Base-by-base conservation (phyloP, 164 flowering plant species). In the Chloranthus sessilifolius region DNA sequence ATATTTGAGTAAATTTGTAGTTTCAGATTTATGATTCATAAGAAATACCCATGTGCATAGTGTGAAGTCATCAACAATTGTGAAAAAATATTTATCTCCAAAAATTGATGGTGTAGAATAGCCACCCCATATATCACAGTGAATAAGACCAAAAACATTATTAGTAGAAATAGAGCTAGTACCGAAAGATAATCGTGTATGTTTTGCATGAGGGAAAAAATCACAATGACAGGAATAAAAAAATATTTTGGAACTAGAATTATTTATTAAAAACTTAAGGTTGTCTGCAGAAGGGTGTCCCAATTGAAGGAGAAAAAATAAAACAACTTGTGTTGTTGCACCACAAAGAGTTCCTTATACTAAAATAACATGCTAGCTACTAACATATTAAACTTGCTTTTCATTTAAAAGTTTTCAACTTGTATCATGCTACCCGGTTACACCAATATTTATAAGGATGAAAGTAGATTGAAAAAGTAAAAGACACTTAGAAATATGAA, bases 61-160 rank as follows among this genome's bases (percentile, higher is more conserved):
- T 17, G 49, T 9, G 14, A n/a, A 60, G 33, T 59, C 56, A 55
- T 65, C 58, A 0, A 66, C 49, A 1, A 61, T 42, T 3, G 58
- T 61, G 1, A 50, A 15, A 23, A 35, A 50, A 24, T 35, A 50
- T 0, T 12, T 14, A 1, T 22, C 37, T 5, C 39, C 37, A 7
- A 16, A 16, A 21, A 12, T 4, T 8, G 23, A 31, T 3, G 39
- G 23, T 8, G 52, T 45, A 7, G 26, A 8, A 17, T 48, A 48
- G 3, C 1, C 1, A 1, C 38, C 38, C 38, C 52, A 30, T 17
- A 31, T 30, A 33, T 48, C 52, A 33, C 26, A 1, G 22, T 48
- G 38, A 31, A 48, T 16, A 2, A 48, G 12, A 5, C 8, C 1
- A 48, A 48, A 31, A 14, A 39, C 25, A 0, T 4, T 17, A 23